A percentile compares a stretch with the other conserved stretches of the same genome.
Evolutionary conservation across 2,329 filamentous ascomycete species (phyloP).

Genomic region (Cordyceps tenuipes): DNA sequence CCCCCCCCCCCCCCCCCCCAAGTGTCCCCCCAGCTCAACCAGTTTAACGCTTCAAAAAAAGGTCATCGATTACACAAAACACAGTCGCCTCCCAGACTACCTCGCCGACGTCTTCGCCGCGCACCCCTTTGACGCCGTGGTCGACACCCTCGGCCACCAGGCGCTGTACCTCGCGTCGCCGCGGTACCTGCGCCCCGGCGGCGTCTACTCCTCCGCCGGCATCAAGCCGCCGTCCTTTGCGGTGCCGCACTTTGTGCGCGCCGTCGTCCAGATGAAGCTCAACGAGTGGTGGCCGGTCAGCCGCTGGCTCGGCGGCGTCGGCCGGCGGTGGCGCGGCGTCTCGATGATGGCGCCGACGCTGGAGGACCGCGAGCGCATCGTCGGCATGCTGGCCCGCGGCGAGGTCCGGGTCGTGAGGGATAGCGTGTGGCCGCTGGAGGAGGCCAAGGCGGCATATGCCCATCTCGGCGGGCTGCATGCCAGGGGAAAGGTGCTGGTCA

Average conservation of each 20-base stretch:
- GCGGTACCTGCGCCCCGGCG: slow-evolving; percentile 28
- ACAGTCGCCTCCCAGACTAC: slow-evolving; percentile 27
- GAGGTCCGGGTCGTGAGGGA: slow-evolving; percentile 29
- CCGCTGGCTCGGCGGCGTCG: slow-evolving; percentile 28
- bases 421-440: slow-evolving; percentile 28
- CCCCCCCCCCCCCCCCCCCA: too few relatives aligned
- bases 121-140: slow-evolving; percentile 33
- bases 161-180: slow-evolving; percentile 33
- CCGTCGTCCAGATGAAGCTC: slow-evolving; percentile 27
- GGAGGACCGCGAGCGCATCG: slow-evolving; percentile 25
- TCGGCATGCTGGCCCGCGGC: slow-evolving; percentile 26
- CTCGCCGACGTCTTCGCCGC: slow-evolving; percentile 25
- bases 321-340: slow-evolving; percentile 26
- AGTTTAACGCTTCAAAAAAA: slow-evolving; percentile 12
- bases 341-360: slow-evolving; percentile 27
- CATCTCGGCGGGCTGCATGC: slow-evolving; percentile 26
- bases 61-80: slow-evolving; percentile 34
- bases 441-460: slow-evolving; percentile 28
- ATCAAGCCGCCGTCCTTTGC: slow-evolving; percentile 27
- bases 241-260: slow-evolving; percentile 22
- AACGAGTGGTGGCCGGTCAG: slow-evolving; percentile 31
- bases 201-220: slow-evolving; percentile 34
- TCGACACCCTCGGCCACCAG: slow-evolving; percentile 43
- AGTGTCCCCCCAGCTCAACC: too few relatives aligned
- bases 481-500: slow-evolving; percentile 31